phyloP scores from a whole-genome alignment of 805 yeast species.

The Metschnikowia rubicola region DNA sequence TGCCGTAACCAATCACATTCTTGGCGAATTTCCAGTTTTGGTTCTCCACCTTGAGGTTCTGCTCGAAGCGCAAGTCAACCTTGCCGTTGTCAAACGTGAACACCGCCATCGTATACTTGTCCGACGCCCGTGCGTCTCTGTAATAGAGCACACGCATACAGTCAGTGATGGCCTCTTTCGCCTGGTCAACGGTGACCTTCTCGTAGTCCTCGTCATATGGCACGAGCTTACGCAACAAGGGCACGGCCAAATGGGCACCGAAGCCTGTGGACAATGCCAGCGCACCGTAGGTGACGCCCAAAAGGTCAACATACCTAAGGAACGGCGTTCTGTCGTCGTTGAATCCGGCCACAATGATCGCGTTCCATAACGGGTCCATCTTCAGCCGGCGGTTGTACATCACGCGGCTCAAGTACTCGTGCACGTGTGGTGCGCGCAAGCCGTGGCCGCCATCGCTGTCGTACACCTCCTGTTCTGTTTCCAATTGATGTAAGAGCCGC shows the following conservation, averaged over 20 bases:
- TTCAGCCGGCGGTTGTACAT: slow-evolving; percentile 85
- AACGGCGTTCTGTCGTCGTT: slow-evolving; percentile 64
- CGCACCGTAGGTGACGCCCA: slow-evolving; percentile 87
- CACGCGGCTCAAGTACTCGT: slow-evolving; percentile 79
- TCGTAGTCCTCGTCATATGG: slow-evolving; percentile 74
- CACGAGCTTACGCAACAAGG: slow-evolving; percentile 79
- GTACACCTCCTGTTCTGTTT: slow-evolving; percentile 66
- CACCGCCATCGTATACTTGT: slow-evolving; percentile 77
- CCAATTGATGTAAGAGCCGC: slow-evolving; percentile 72
- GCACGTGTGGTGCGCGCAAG: slow-evolving; percentile 81
- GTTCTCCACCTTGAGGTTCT: slow-evolving; percentile 61
- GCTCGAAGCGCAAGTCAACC: slow-evolving; percentile 59
- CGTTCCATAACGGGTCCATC: slow-evolving; percentile 96
- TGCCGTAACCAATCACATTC: slow-evolving; percentile 87
- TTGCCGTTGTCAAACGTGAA: slow-evolving; percentile 46
- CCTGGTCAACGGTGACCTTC: slow-evolving; percentile 68
- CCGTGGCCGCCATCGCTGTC: slow-evolving; percentile 61
- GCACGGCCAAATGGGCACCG: slow-evolving; percentile 92
- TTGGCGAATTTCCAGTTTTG: slow-evolving; percentile 91
- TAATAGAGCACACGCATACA: slow-evolving; percentile 93
- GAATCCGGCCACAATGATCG: slow-evolving; percentile 86
- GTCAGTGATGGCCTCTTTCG: slow-evolving; percentile 71
- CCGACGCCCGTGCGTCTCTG: slow-evolving; percentile 93
- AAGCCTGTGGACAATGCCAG: slow-evolving; percentile 94
- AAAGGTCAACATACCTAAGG: slow-evolving; percentile 80